Conservation (phyloP, 2,329 filamentous ascomycete species). For the Trichoderma citrinoviride region DNA sequence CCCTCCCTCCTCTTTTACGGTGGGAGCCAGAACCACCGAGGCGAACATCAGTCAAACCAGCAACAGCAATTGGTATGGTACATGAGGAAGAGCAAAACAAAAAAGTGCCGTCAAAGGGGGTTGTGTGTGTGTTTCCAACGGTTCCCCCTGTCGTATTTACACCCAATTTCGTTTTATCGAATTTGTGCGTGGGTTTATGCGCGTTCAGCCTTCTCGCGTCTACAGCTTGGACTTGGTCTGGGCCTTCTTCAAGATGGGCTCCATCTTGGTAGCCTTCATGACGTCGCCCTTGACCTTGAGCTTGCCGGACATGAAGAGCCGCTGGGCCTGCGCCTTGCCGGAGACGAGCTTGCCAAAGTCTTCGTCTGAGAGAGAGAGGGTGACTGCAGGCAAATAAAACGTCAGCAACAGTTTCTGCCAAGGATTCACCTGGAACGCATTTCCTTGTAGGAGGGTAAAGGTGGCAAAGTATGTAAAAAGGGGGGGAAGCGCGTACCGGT, state of each 20-base stretch:
- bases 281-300: constrained; percentile 97
- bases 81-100: constrained; percentile 7
- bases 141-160: neutral
- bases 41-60: neutral
- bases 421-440: too few relatives aligned
- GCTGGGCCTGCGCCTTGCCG: constrained; percentile 92
- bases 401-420: neutral
- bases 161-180: neutral
- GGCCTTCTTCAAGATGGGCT: constrained; percentile 86
- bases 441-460: neutral
- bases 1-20: neutral
- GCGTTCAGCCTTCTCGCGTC: constrained; percentile 26
- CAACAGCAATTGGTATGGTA: constrained; percentile 18
- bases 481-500: constrained; percentile 57
- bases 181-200: neutral
- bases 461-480: neutral
- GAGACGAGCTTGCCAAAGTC: constrained; percentile 81
- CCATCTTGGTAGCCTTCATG: constrained; percentile 98
- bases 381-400: constrained; percentile 56
- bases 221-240: constrained; percentile 82
- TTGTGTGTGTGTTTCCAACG: neutral
- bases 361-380: constrained; percentile 76
- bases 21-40: neutral
- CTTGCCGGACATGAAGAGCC: constrained; percentile 96
- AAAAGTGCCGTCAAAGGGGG: neutral